Evolutionary conservation across 2,329 filamentous ascomycete genomes (phyloP).

Genomic region (Nectriaceae sp.): DNA sequence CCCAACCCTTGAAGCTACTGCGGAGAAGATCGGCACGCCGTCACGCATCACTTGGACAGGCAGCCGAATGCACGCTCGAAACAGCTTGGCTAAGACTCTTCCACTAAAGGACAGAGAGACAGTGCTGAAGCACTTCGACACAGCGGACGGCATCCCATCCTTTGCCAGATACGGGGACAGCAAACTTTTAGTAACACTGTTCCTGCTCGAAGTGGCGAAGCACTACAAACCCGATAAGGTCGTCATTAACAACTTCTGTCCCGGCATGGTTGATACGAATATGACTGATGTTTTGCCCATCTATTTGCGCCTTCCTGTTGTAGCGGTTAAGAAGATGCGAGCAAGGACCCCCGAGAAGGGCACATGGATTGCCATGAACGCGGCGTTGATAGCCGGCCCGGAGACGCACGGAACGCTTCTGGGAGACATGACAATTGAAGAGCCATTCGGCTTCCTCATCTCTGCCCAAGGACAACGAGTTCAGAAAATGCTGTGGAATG

Average conservation of each 20-base stretch:
- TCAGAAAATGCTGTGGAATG: not conserved
- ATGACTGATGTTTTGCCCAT: conserved; percentile 13
- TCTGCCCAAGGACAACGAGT: not conserved
- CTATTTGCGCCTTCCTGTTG: conserved; percentile 12
- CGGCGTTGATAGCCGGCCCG: conserved; percentile 9
- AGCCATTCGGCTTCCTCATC: not conserved
- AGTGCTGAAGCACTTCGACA: conserved; percentile 9
- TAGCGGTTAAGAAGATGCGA: not conserved
- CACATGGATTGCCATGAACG: conserved; percentile 19
- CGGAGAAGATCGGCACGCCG: not conserved
- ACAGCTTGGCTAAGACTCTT: conserved; percentile 1
- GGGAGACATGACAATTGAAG: conserved; percentile 8
- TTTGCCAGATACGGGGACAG: conserved; percentile 11
- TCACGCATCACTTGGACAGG: conserved; percentile 20
- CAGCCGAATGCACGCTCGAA: conserved; percentile 14
- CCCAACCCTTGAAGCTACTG: conserved; percentile 19
- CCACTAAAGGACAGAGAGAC: conserved; percentile 1
- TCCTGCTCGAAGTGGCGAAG: conserved; percentile 16
- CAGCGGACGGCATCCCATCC: not conserved
- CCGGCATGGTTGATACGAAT: conserved; percentile 12
- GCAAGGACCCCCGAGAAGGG: conserved; percentile 14
- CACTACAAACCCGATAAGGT: conserved; percentile 10
- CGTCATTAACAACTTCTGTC: conserved; percentile 19
- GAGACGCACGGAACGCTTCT: conserved; percentile 19
- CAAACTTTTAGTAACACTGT: conserved; percentile 17